Base-by-base conservation (phyloP, 805 yeast species). In the Starmerella riodocensis region DNA sequence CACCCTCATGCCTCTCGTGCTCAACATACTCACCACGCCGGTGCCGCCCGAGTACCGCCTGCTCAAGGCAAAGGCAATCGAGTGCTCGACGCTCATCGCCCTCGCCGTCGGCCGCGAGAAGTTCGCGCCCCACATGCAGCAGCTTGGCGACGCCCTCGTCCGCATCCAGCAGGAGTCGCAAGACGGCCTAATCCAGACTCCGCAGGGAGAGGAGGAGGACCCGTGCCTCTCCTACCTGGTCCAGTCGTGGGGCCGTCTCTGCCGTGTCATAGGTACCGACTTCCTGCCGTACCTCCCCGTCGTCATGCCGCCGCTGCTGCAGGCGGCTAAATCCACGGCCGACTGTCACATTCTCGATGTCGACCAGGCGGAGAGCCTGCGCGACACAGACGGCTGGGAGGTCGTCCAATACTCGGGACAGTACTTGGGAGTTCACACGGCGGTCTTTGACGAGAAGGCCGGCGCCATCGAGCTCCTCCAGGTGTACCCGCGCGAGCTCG, bases 231-330 rank as follows among this genome's bases (percentile, higher is more conserved):
- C 82, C 34, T 86, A 83, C 52, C 67, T 91, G 48, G 93, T 84
- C 51, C 94, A 83, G 57, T 95, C 93, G 32, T 91, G 98, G 98
- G 84, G 91, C 40, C 74, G 97, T 53, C 70, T 91, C 32, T 91
- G 98, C 57, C 71, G 79, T 50, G 73, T 88, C 37, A 66, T 88
- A 29, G 94, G 95, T 19, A 70, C 69, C 43, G 94, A 84, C 32
- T 91, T 91, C 57, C 61, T 83, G 44, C 94, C 94, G 12, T 78
- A 73, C 50, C 66, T 91, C 44, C 80, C 84, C 24, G 72, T 72
- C 9, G 95, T 91, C 26, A 69, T 91, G 55, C 96, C 97, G 21
- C 86, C 94, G n/a, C 65, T 91, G 41, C 60, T 91, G 40, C 71
- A 67, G 39, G 78, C 86, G 27, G 98, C 96, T 6, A 83, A 76